Base-by-base conservation (phyloP, 352 stramenopile genomes). In the Pythium phragmiticola region DNA sequence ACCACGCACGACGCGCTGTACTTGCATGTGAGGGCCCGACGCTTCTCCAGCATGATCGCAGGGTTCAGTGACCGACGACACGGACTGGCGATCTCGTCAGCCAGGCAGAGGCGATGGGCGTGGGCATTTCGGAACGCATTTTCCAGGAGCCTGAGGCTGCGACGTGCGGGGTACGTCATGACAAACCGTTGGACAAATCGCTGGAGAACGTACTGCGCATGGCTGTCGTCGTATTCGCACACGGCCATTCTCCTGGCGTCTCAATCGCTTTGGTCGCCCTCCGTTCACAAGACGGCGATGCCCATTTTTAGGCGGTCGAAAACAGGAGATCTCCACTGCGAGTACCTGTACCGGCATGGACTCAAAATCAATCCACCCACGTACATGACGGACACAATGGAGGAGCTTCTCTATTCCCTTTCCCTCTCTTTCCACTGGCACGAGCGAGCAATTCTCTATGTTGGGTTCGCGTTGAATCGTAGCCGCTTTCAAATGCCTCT, bases 181-280 rank as follows among this genome's bases (percentile, higher is more conserved):
- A 76, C 37, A 4, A 34, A 42, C 34, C 60, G 54, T n/a, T 46
- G 57, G 8, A 64, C 43, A 26, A 78, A 78, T n/a, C 50, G 51
- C 7, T 49, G 26, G 14, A 78, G 42, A 17, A 72, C 67, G 16
- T n/a, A 19, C 1, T 7, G 23, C 21, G 50, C 57, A 6, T 45
- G 41, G 7, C 8, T 19, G 13, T 46, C 39, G 8, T n/a, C 39
- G 39, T 17, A 16, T 46, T 46, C 13, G 39, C 8, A 19, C 39
- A 46, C 39, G 17, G 17, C 13, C 39, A 46, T 46, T 14, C 19
- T 46, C 16, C 37, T 16, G 11, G 0, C 37, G 37, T 42, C 37
- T 12, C 37, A 30, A 30, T 46, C 11, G 4, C 2, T 16, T 14
- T 21, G 13, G 2, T 46, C 39, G 13, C 11, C 13, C 7, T 46